phyloP scores from a whole-genome alignment of 108 stramenopile genomes.

The Cyclotella baltica region DNA sequence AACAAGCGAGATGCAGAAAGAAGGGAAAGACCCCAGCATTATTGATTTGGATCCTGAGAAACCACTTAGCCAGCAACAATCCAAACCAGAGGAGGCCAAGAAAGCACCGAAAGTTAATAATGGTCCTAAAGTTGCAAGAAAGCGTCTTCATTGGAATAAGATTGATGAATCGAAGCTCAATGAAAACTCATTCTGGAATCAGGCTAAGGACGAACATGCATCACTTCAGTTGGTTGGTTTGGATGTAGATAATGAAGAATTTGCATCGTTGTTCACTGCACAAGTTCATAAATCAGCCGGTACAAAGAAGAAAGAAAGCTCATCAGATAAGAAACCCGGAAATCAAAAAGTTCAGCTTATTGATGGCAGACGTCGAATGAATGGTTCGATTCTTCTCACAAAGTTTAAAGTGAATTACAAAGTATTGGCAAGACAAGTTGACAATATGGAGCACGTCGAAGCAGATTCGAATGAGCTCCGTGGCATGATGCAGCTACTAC shows the following conservation, averaged over 20 bases:
- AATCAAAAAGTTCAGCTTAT: constrained; percentile 61
- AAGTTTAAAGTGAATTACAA: constrained; percentile 57
- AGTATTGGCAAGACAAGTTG: constrained; percentile 40
- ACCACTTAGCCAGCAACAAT: constrained; percentile 31
- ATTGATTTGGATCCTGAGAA: constrained; percentile 55
- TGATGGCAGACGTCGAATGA: constrained; percentile 63
- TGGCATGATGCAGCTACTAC: constrained; percentile 53
- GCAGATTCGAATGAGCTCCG: constrained; percentile 53
- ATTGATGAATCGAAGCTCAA: constrained; percentile 59
- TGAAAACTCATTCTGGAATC: constrained; percentile 62
- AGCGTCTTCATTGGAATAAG: constrained; percentile 67
- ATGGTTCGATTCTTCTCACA: constrained; percentile 63
- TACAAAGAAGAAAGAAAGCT: constrained; percentile 20
- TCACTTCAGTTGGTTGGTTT: constrained; percentile 54
- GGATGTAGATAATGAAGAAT: constrained; percentile 69
- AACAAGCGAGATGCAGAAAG: constrained; percentile 51
- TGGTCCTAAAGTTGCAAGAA: constrained; percentile 42
- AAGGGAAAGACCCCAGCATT: constrained; percentile 57
- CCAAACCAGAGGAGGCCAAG: constrained; percentile 11
- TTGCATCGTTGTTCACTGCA: constrained; percentile 59
- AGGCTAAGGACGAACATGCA: constrained; percentile 39
- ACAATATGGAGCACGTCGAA: constrained; percentile 47
- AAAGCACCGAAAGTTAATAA: constrained; percentile 15
- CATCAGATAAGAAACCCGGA: constrained; percentile 30
- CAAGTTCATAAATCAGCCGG: constrained; percentile 35